A percentile compares a stretch with the other conserved stretches of the same genome.
These are phyloP conservation scores for Cylindrotheca closterium DNA, from an alignment of 108 stramenopile genomes.

Conservation along the genomic window DNA sequence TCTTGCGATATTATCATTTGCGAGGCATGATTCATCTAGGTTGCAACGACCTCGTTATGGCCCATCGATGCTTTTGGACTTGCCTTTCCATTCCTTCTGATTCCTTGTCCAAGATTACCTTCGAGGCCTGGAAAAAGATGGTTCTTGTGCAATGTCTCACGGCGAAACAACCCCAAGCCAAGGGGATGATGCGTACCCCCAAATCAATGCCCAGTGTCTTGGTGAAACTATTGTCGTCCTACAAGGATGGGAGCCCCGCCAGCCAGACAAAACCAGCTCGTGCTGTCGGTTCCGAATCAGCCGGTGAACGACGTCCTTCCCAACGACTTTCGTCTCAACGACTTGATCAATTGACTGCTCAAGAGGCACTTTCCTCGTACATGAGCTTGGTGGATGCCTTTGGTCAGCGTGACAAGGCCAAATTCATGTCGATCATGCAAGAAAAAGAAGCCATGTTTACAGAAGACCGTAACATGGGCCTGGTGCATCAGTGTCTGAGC, in stretches of 20 bases:
- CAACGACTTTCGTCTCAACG: background rate
- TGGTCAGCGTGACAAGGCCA: conserved; percentile 16
- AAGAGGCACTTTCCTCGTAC: background rate
- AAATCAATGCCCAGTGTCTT: conserved; percentile 15
- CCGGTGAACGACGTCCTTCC: background rate
- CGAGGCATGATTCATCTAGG: conserved; percentile 64
- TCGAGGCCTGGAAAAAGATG: conserved; percentile 75
- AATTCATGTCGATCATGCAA: background rate
- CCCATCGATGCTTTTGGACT: conserved; percentile 65
- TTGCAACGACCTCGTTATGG: conserved; percentile 48
- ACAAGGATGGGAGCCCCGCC: background rate
- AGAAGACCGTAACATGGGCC: conserved; percentile 31
- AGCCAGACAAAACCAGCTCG: background rate
- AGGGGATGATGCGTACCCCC: conserved; percentile 21
- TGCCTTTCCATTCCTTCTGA: conserved; percentile 59
- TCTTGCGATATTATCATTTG: conserved; percentile 63
- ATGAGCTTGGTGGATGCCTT: conserved; percentile 11
- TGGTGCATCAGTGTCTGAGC: conserved; percentile 23
- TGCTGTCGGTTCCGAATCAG: background rate
- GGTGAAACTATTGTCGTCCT: conserved; percentile 9
- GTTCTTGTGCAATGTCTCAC: conserved; percentile 56
- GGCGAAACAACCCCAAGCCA: conserved; percentile 3
- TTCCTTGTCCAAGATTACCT: conserved; percentile 26
- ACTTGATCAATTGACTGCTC: background rate
- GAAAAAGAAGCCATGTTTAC: background rate